Conservation (phyloP, 2,329 filamentous ascomycete genomes). For the Akanthomyces uredinophilus region DNA sequence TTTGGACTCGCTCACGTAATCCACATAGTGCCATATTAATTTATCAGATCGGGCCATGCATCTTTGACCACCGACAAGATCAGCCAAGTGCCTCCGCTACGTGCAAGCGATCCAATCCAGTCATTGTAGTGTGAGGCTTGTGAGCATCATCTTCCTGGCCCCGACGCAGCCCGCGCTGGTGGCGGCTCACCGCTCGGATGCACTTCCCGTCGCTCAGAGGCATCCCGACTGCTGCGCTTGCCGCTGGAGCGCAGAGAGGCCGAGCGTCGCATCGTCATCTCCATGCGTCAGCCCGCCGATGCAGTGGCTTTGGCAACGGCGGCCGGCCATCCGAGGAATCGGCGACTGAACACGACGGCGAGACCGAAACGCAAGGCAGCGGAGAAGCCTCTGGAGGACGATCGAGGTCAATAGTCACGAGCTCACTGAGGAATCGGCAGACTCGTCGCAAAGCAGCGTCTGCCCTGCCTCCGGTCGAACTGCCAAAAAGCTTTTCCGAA, state of each 20-base stretch:
- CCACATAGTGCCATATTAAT: constrained; percentile 13
- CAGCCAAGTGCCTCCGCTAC: background rate
- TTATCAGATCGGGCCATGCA: constrained; percentile 17
- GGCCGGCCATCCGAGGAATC: constrained; percentile 12
- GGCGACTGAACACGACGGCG: constrained; percentile 8
- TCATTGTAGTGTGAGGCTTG: background rate
- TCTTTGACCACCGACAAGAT: constrained; percentile 13
- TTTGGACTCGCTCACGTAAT: constrained; percentile 11
- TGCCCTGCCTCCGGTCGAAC: constrained; percentile 12
- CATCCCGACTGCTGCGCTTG: constrained; percentile 2
- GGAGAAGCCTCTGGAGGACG: constrained; percentile 15
- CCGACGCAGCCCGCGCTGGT: constrained; percentile 2
- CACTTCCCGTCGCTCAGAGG: constrained; percentile 1
- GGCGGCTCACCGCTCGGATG: constrained; percentile 10
- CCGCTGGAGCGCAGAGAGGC: constrained; percentile 10
- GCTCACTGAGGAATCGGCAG: constrained; percentile 16
- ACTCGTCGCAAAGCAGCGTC: constrained; percentile 21
- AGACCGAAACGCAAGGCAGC: constrained; percentile 1
- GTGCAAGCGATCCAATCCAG: background rate
- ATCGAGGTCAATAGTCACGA: constrained; percentile 6
- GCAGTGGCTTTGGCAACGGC: constrained; percentile 5
- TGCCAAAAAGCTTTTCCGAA: constrained; percentile 11
- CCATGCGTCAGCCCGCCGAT: constrained; percentile 9
- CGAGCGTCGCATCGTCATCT: background rate
- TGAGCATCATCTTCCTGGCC: background rate